These are phyloP conservation scores for Linderina pennispora DNA, from an alignment of 192 early-diverging fungal species.

Conservation along the genomic window DNA sequence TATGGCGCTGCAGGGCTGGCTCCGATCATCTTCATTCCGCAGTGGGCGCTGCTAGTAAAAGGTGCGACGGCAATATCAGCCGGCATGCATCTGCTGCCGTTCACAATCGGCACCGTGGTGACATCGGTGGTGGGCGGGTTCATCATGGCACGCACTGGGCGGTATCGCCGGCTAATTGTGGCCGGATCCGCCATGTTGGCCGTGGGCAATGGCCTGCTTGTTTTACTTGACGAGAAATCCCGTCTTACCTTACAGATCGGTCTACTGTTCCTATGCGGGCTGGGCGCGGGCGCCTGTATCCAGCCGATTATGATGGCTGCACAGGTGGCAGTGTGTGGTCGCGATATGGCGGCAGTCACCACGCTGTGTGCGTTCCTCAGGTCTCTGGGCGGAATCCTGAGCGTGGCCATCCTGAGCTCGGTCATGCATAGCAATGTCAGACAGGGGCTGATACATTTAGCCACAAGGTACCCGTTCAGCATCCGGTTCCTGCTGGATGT, in stretches of 20 bases:
- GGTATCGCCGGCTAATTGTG: conserved; percentile 59
- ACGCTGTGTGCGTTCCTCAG: conserved; percentile 59
- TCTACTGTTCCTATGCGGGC: conserved; percentile 62
- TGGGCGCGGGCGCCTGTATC: conserved; percentile 68
- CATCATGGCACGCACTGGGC: conserved; percentile 49
- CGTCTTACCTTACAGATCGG: conserved; percentile 50
- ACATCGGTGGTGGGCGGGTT: conserved; percentile 61
- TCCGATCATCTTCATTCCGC: conserved; percentile 69
- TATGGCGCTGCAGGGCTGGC: conserved; percentile 57
- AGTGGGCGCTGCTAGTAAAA: conserved; percentile 79
- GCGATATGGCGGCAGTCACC: conserved; percentile 69
- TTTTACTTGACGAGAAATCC: conserved; percentile 50
- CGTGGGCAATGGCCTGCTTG: conserved; percentile 58
- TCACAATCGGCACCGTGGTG: conserved; percentile 66
- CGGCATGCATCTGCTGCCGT: conserved; percentile 68
- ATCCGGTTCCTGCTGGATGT: conserved; percentile 33
- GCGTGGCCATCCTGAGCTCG: conserved; percentile 40
- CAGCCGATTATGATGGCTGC: conserved; percentile 70
- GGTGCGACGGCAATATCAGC: conserved; percentile 65
- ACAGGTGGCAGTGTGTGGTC: conserved; percentile 59
- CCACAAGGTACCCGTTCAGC: conserved; percentile 18
- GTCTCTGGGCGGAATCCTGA: conserved; percentile 37
- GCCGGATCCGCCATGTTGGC: conserved; percentile 57
- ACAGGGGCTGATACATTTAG: conserved; percentile 36
- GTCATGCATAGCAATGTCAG: conserved; percentile 34